Evolutionary conservation across 371 early-diverging fungal species (phyloP), one percentile per base, ranked within the genome.

Genomic region (Mucor mucedo): DNA sequence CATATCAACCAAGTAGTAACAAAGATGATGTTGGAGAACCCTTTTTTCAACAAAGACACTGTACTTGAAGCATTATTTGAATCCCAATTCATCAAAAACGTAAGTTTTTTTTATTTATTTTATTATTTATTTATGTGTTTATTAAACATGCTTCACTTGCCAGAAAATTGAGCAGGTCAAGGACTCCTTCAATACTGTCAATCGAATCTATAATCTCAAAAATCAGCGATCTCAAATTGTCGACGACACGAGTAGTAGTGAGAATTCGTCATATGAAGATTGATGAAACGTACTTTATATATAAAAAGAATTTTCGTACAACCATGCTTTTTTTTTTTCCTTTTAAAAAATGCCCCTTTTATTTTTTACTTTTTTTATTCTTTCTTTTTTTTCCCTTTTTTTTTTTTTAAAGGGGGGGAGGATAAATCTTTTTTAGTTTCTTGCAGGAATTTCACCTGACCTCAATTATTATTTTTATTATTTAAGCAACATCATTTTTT

Each of bases 1-100:
- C 45, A 58, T 49, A 54, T 69, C 30, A 52, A 65, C 40, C 21
- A 55, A 11, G 38, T 63, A 42, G 62, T 67, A n/a, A 52, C 57
- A 29, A 40, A 57, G 39, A 48, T 56, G 62, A 62, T 52, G 59
- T 33, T 40, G 16, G 55, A 47, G 21, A 7, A 21, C 47, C 35
- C 35, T 35, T 35, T 35, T 8, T 6, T 47, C 10, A 16, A 44
- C 16, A 44, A 13, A n/a, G 21, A 21, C 16, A 30, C 29, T 11
- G 48, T 62, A 14, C 39, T 39, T 48, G 27, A 38, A 1, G 4
- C n/a, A 16, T 10, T 62, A 33, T 7, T 32, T 14, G 16, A 42
- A 32, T 7, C 50, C 32, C 49, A 48, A 29, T 60, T 47, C 33
- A 60, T 60, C 9, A 53, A 53, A 44, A 55, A 27, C 35, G 66